A percentile compares a stretch with the other conserved stretches of the same genome.
Conservation (phyloP, 164 flowering plant genomes). For the Cinnamomum chago region DNA sequence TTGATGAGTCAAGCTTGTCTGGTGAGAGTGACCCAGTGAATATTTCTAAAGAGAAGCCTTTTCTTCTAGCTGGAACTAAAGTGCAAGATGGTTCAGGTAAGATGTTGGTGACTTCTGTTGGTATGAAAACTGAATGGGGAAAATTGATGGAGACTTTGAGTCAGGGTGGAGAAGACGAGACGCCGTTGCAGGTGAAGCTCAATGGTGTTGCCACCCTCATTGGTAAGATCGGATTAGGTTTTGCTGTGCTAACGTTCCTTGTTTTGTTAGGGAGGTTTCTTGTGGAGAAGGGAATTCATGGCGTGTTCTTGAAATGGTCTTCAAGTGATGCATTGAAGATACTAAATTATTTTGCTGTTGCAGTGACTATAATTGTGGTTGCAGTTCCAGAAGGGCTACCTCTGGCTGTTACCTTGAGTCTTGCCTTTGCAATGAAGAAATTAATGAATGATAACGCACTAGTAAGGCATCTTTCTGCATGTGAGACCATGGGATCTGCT, state of each 20-base stretch:
- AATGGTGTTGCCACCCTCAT: slow-evolving; percentile 55
- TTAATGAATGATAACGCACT: slow-evolving; percentile 45
- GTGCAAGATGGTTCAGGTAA: slow-evolving; percentile 49
- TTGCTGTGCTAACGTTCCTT: slow-evolving; percentile 39
- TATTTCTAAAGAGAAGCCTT: slow-evolving; percentile 29
- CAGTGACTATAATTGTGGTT: slow-evolving; percentile 54
- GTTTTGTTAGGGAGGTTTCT: slow-evolving; percentile 32
- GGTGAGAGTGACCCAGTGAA: slow-evolving; percentile 45
- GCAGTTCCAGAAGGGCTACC: slow-evolving; percentile 61
- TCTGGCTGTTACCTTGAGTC: slow-evolving; percentile 49
- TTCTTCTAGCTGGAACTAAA: slow-evolving; percentile 46
- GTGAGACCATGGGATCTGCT: slow-evolving; percentile 64
- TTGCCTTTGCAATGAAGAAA: slow-evolving; percentile 56
- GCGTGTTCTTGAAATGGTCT: slow-evolving; percentile 32
- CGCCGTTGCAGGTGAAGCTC: slow-evolving; percentile 51
- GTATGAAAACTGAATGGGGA: slow-evolving; percentile 62
- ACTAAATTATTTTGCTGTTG: slow-evolving; percentile 41
- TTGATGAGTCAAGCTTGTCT: slow-evolving; percentile 51
- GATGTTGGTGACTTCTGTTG: slow-evolving; percentile 51
- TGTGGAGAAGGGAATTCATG: slow-evolving; percentile 27
- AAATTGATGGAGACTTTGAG: slow-evolving; percentile 45
- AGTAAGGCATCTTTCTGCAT: slow-evolving; percentile 47
- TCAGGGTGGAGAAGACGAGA: slow-evolving; percentile 51
- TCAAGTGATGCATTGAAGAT: slow-evolving; percentile 35
- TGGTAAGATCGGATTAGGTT: slow-evolving; percentile 41